Percentiles rank a stretch among this genome's conserved stretches.
Conservation (phyloP, 441 rosid species). For the Hypseocharis bilobata region DNA sequence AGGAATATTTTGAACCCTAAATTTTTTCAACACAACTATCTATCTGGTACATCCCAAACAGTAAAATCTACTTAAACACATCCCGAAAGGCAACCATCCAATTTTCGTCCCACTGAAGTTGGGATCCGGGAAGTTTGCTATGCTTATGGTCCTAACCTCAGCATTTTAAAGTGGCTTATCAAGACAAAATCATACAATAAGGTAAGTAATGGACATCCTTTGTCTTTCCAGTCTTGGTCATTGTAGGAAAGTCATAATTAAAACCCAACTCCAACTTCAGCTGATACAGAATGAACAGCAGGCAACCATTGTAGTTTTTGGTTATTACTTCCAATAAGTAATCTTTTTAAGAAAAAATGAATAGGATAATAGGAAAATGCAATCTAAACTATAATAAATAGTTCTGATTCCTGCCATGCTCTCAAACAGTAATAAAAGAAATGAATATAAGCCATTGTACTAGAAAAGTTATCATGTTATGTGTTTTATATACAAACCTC, state of each 20-base stretch:
- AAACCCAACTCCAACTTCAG: neutral
- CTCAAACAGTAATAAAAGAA: neutral
- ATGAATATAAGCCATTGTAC: neutral
- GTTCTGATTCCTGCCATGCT: neutral
- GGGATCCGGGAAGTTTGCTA: neutral
- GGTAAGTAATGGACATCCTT: neutral
- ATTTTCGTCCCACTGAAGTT: neutral
- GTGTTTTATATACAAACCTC: slow-evolving; percentile 53
- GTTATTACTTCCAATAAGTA: neutral
- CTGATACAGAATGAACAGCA: neutral
- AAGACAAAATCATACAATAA: neutral
- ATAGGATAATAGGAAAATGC: neutral
- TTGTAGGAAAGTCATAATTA: neutral
- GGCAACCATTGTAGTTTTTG: neutral
- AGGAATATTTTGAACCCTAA: neutral
- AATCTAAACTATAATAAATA: neutral
- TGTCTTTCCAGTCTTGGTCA: neutral
- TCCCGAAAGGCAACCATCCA: neutral
- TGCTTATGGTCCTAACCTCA: neutral
- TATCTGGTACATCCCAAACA: neutral
- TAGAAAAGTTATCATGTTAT: neutral
- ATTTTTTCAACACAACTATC: neutral
- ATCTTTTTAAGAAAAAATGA: neutral
- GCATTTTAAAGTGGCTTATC: neutral
- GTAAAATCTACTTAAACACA: neutral